A percentile compares a stretch with the other conserved stretches of the same genome.
Evolutionary conservation across 2,329 filamentous ascomycete genomes (phyloP).

Genomic region (Parascedosporium putredinis): DNA sequence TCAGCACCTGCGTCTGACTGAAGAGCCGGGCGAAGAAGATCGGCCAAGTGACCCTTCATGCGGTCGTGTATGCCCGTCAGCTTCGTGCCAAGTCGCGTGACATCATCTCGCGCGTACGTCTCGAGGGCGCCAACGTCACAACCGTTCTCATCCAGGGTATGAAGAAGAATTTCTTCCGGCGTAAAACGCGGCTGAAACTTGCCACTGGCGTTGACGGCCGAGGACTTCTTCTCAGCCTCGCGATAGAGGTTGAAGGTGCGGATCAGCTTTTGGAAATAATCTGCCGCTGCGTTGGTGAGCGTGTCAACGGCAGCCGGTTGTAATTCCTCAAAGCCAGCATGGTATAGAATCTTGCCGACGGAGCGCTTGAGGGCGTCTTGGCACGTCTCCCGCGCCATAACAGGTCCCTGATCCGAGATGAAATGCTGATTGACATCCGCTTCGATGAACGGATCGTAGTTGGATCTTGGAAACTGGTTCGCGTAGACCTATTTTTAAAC

Average conservation of each 20-base stretch:
- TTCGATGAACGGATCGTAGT: conserved; percentile 80
- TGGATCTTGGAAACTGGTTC: conserved; percentile 96
- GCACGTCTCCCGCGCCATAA: conserved; percentile 76
- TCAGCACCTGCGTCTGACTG: conserved; percentile 64
- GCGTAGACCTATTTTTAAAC: conserved; percentile 62
- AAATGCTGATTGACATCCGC: conserved; percentile 82
- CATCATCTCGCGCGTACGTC: conserved; percentile 80
- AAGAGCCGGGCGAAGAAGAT: conserved; percentile 82
- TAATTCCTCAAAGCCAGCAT: conserved; percentile 92
- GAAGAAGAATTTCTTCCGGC: conserved; percentile 75
- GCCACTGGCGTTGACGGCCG: conserved; percentile 30
- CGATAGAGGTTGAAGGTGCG: conserved; percentile 72
- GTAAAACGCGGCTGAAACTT: conserved; percentile 58
- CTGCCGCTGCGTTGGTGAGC: conserved; percentile 77
- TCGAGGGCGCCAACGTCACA: conserved; percentile 74
- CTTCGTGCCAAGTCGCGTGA: conserved; percentile 75
- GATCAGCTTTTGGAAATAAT: conserved; percentile 80
- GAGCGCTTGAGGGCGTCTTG: conserved; percentile 79
- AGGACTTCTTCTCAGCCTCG: conserved; percentile 67
- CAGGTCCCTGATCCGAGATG: conserved; percentile 74
- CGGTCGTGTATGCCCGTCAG: conserved; percentile 81
- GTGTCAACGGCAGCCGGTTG: conserved; percentile 89
- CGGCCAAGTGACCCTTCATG: conserved; percentile 87
- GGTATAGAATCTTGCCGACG: conserved; percentile 89
- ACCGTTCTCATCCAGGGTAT: conserved; percentile 76